These are phyloP conservation scores for Excoecaria agallocha DNA, from an alignment of 345 rosid genomes.

Conservation along the genomic window DNA sequence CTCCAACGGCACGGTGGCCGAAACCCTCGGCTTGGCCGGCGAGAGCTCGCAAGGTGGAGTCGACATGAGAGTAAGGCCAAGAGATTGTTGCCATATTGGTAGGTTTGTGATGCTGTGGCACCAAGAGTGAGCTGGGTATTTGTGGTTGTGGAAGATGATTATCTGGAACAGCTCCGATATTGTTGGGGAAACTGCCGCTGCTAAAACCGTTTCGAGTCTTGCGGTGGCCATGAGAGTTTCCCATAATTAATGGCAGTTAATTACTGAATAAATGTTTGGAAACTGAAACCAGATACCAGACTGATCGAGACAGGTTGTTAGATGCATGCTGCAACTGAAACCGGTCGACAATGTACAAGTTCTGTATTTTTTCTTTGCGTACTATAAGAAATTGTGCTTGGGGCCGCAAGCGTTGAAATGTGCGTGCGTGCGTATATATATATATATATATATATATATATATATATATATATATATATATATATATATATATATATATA, in stretches of 20 bases:
- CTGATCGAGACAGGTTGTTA: too few species aligned
- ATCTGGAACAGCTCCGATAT: conserved; percentile 5
- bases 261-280: not conserved
- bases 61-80: conserved; percentile 64
- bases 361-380: too few species aligned
- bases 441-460: too few species aligned
- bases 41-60: conserved; percentile 69
- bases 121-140: not conserved
- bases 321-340: not conserved
- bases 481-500: too few species aligned
- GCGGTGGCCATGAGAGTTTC: conserved; percentile 18
- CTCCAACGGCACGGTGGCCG: conserved; percentile 79
- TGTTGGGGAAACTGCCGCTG: not conserved
- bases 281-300: not conserved
- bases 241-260: conserved; percentile 3
- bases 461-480: too few species aligned
- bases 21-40: conserved; percentile 90
- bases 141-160: not conserved
- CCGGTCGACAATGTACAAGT: not conserved
- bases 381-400: too few species aligned
- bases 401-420: too few species aligned
- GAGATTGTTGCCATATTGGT: not conserved
- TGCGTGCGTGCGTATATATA: too few species aligned
- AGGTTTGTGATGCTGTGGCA: not conserved
- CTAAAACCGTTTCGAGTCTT: not conserved